Conservation (phyloP, 2,329 filamentous ascomycete species). For the Sarocladium brachiariae region DNA sequence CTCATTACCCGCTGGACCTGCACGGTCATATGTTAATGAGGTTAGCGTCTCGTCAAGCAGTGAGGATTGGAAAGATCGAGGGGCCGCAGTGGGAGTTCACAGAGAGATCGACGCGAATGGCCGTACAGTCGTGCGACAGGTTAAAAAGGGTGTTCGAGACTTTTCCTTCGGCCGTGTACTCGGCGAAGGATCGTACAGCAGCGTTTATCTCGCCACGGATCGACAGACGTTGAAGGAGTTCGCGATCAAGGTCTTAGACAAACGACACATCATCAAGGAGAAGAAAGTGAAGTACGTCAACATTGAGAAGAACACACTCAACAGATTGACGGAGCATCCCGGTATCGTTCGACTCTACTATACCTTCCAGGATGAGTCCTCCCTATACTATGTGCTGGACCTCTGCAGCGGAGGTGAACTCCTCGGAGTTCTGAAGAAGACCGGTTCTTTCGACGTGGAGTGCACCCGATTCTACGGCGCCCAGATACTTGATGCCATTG, state of each 20-base stretch:
- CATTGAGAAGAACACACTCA: conserved; percentile 97
- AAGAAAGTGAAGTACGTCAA: conserved; percentile 99
- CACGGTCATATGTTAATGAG: conserved; percentile 30
- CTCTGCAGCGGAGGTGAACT: conserved; percentile 88
- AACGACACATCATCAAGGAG: conserved; percentile 98
- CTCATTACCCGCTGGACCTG: conserved; percentile 20
- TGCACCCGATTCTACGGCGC: conserved; percentile 92
- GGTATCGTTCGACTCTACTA: conserved; percentile 96
- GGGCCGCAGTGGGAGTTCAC: conserved; percentile 76
- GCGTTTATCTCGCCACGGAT: conserved; percentile 87
- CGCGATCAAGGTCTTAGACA: conserved; percentile 96
- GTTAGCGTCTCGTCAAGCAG: conserved; percentile 49
- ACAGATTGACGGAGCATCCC: conserved; percentile 90
- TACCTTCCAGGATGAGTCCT: conserved; percentile 95
- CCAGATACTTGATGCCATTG: conserved; percentile 91
- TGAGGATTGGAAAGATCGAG: conserved; percentile 94
- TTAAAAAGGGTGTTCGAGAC: conserved; percentile 96
- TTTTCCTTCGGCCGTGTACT: conserved; percentile 88
- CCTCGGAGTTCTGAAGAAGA: conserved; percentile 86
- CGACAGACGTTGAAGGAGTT: conserved; percentile 93
- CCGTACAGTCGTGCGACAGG: conserved; percentile 69
- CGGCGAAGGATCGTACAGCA: conserved; percentile 96
- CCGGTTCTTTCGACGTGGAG: conserved; percentile 89
- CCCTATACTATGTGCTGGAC: conserved; percentile 94
- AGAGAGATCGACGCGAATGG: conserved; percentile 83